These are phyloP conservation scores for Saprolegnia diclina DNA, from an alignment of 352 stramenopile species.

Conservation along the genomic window DNA sequence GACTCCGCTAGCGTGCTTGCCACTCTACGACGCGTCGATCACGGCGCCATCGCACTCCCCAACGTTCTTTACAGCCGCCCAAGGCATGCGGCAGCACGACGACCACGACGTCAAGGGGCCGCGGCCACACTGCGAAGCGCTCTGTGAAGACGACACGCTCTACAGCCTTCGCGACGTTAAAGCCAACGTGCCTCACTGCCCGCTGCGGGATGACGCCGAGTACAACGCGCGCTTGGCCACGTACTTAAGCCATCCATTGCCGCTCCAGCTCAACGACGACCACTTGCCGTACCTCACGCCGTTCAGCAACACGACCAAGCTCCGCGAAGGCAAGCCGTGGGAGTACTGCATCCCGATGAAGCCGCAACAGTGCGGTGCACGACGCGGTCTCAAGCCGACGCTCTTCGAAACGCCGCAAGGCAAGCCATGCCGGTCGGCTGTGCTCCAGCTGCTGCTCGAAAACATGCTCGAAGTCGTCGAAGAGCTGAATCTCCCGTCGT, in stretches of 20 bases:
- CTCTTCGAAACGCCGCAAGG: background rate
- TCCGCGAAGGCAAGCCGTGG: background rate
- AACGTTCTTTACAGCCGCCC: background rate
- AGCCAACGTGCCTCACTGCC: background rate
- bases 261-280: background rate
- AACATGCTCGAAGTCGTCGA: conserved; percentile 1
- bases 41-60: background rate
- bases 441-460: conserved; percentile 5
- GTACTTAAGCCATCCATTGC: background rate
- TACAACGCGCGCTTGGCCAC: background rate
- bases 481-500: conserved; percentile 4
- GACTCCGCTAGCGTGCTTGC: background rate
- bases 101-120: background rate
- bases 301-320: background rate
- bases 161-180: background rate
- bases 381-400: background rate
- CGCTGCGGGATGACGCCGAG: background rate
- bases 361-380: background rate
- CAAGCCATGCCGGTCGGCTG: background rate
- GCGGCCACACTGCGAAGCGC: background rate
- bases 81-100: background rate
- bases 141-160: background rate
- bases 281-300: background rate
- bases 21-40: background rate
- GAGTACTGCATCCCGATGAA: conserved; percentile 1